Evolutionary conservation across 805 yeast genomes (phyloP).

Genomic region (Komagataella kurtzmanii): DNA sequence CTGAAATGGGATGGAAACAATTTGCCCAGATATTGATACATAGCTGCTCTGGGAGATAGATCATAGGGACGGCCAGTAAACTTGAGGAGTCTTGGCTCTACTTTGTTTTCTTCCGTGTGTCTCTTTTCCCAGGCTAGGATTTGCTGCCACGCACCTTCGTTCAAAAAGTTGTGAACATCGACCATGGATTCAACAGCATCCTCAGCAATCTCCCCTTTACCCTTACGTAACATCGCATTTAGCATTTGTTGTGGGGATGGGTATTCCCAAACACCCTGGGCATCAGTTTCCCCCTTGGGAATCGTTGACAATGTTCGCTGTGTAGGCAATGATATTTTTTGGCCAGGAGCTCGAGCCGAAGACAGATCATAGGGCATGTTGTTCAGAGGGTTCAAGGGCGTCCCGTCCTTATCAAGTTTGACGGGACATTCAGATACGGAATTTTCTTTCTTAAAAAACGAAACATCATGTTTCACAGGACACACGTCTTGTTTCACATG

Average conservation of each 20-base stretch:
- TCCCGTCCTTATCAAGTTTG: conserved; percentile 12
- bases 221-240: conserved; percentile 92
- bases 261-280: conserved; percentile 88
- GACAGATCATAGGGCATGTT: conserved; percentile 77
- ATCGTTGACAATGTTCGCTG: conserved; percentile 75
- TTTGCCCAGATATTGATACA: conserved; percentile 51
- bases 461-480: conserved; percentile 12
- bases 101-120: conserved; percentile 37
- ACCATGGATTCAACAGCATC: conserved; percentile 97
- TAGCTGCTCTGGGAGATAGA: conserved; percentile 71
- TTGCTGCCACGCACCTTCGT: conserved; percentile 97
- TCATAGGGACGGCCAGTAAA: conserved; percentile 92
- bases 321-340: conserved; percentile 64
- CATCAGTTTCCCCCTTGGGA: conserved; percentile 60
- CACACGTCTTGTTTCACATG: conserved; percentile 9
- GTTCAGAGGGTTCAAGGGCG: conserved; percentile 62
- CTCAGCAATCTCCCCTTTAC: conserved; percentile 83
- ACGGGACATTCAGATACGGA: conserved; percentile 3
- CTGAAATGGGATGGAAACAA: conserved; percentile 62
- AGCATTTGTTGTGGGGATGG: conserved; percentile 99
- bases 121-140: conserved; percentile 84
- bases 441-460: conserved; percentile 2
- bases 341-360: conserved; percentile 63
- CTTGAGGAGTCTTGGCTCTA: conserved; percentile 64
- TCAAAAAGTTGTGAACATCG: conserved; percentile 86